A percentile compares a stretch with the other conserved stretches of the same genome.
Conservation (phyloP, 78 protist species). For the Mantamonas sphyraenae region DNA sequence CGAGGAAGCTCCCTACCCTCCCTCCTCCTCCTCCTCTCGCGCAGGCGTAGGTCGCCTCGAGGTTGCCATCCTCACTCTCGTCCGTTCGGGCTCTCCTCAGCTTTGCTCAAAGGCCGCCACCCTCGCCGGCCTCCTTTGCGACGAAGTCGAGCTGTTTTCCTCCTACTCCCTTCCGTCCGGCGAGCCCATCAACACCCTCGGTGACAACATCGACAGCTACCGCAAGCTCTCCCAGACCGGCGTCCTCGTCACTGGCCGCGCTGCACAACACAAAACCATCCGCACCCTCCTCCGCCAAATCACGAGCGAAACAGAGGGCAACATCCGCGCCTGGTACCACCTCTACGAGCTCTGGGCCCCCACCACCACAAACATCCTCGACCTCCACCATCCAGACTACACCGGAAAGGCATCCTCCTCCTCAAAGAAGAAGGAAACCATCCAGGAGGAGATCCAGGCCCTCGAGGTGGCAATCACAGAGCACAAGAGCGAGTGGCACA, state of each 20-base stretch:
- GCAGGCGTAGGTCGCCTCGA: too few relatives aligned
- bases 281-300: conserved; percentile 35
- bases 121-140: conserved; percentile 43
- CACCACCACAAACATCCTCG: conserved; percentile 3
- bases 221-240: conserved; percentile 38
- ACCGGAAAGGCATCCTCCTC: too few relatives aligned
- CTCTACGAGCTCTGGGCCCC: conserved; percentile 30
- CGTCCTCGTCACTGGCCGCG: conserved; percentile 39
- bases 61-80: conserved; percentile 41
- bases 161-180: conserved; percentile 20
- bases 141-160: conserved; percentile 36
- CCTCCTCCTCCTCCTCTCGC: too few relatives aligned
- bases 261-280: conserved; percentile 51
- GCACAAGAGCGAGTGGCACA: too few relatives aligned
- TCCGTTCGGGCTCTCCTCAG: conserved; percentile 48
- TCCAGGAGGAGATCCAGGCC: too few relatives aligned
- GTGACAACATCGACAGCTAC: conserved; percentile 22
- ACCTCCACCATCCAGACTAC: background rate
- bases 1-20: background rate
- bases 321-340: conserved; percentile 55
- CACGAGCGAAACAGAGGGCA: conserved; percentile 43
- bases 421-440: too few relatives aligned
- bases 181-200: too few relatives aligned
- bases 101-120: conserved; percentile 43
- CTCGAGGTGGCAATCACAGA: too few relatives aligned